A percentile compares a stretch with the other conserved stretches of the same genome.
Conservation (phyloP, 352 stramenopile genomes). For the Pelagophyceae sp. region DNA sequence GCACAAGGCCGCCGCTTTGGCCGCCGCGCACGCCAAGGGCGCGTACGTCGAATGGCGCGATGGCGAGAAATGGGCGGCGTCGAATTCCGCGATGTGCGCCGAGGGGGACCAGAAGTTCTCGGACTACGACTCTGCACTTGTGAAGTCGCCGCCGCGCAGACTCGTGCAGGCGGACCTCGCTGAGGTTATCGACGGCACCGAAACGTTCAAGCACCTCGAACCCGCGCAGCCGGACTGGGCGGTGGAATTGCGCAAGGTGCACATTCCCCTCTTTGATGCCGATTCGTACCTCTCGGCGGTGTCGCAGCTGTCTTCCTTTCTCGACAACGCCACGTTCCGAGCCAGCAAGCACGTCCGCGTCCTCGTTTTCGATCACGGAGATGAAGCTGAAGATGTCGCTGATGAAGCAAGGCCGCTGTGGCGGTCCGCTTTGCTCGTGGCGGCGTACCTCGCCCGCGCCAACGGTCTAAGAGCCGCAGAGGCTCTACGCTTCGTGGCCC, state of each 20-base stretch:
- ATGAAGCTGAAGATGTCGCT: neutral
- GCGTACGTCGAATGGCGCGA: no score
- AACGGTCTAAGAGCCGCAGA: neutral
- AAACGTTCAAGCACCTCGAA: no score
- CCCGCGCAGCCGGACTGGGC: no score
- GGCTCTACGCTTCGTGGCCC: neutral
- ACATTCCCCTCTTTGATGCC: neutral
- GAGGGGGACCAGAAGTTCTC: neutral
- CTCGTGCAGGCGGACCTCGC: no score
- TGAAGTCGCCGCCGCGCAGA: no score
- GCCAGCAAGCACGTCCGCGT: neutral
- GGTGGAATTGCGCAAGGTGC: no score
- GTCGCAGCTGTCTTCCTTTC: neutral
- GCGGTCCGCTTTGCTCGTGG: neutral
- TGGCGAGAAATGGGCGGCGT: neutral
- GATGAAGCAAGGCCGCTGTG: neutral
- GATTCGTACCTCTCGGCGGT: neutral
- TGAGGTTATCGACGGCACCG: no score
- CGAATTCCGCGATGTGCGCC: neutral
- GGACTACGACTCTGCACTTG: neutral
- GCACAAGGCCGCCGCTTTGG: no score
- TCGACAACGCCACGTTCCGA: neutral
- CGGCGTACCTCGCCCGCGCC: neutral
- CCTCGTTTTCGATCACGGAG: neutral
- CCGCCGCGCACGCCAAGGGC: no score